Base-by-base conservation (phyloP, 2,329 filamentous ascomycete genomes). In the Xylaria sp. region DNA sequence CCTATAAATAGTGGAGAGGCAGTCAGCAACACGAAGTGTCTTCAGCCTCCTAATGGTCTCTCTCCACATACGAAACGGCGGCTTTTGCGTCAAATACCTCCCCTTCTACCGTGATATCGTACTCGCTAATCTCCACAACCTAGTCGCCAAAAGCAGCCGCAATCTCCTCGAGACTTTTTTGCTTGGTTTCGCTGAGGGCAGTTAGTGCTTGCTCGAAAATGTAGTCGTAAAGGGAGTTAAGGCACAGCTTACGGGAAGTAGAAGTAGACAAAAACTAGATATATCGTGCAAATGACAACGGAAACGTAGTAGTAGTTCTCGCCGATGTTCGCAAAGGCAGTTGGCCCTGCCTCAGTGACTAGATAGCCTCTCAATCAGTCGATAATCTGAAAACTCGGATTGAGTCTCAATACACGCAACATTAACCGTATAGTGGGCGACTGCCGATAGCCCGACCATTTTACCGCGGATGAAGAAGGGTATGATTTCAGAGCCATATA, bases 231-330 rank as follows among this genome's bases (percentile, higher is more conserved):
- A 11, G 5, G 23, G 4, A 43, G 25, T 15, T n/a, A n/a, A 37
- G 19, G 25, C 5, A n/a, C n/a, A 42, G 15, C 46, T 56, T 57
- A 57, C 57, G 83, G 84, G 72, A 85, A 86, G 69, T 80, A 86
- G 53, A 85, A 78, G 69, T 83, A 86, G 0, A 81, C 83, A 23
- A 85, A 65, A 1, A 78, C 72, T 0, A 85, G 69, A 73, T 85
- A 87, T 73, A 85, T 80, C 0, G 74, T 25, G 1, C 81, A 80
- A 67, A 83, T 86, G 4, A 68, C 80, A 1, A 86, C 83, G 63
- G 87, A 87, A 17, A 87, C 84, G 63, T 86, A 87, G 71, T 87
- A 87, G 71, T 86, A 87, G 65, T 86, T 87, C 67, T 87, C 80
- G n/a, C 78, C 70, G 56, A 87, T 87, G 45, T 79, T 84, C 14